Percentiles rank a stretch among this genome's conserved stretches.
phyloP scores from a whole-genome alignment of 495 filamentous ascomycete species.

The Cudoniella acicularis region DNA sequence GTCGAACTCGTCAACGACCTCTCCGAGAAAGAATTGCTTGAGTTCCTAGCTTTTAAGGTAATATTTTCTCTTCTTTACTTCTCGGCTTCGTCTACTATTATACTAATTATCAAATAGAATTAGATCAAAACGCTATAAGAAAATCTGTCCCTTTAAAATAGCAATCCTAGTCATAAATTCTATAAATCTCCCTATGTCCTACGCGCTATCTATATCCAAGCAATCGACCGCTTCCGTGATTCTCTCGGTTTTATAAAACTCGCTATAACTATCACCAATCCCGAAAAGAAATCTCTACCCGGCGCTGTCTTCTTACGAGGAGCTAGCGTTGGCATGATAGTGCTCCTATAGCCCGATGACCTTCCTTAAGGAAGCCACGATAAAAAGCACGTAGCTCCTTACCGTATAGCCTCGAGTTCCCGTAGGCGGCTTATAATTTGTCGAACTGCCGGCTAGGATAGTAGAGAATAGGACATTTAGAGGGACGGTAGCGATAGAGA shows the following conservation, averaged over 20 bases:
- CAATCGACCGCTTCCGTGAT: conserved; percentile 67
- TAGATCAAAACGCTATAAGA: conserved; percentile 68
- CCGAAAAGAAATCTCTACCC: conserved; percentile 60
- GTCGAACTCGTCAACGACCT: conserved; percentile 58
- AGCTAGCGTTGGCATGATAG: conserved; percentile 77
- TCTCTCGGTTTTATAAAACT: conserved; percentile 79
- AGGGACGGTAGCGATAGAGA: conserved; percentile 77
- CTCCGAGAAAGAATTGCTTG: conserved; percentile 57
- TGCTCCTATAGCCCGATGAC: conserved; percentile 73
- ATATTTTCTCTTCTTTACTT: conserved; percentile 5
- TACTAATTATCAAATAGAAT: conserved; percentile 28
- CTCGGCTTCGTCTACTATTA: neutral
- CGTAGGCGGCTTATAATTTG: conserved; percentile 68
- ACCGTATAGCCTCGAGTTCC: conserved; percentile 83
- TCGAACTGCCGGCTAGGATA: conserved; percentile 88
- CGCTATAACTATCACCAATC: conserved; percentile 60
- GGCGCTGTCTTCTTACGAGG: conserved; percentile 78
- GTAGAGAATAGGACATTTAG: conserved; percentile 77
- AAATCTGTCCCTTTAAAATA: conserved; percentile 59
- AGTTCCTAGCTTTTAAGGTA: conserved; percentile 66
- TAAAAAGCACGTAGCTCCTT: conserved; percentile 68
- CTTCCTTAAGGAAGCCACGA: conserved; percentile 34
- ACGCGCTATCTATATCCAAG: conserved; percentile 65
- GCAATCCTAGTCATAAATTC: conserved; percentile 61
- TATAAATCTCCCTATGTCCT: conserved; percentile 66